Conservation (phyloP, 345 rosid genomes). For the Eucalyptus cloeziana region DNA sequence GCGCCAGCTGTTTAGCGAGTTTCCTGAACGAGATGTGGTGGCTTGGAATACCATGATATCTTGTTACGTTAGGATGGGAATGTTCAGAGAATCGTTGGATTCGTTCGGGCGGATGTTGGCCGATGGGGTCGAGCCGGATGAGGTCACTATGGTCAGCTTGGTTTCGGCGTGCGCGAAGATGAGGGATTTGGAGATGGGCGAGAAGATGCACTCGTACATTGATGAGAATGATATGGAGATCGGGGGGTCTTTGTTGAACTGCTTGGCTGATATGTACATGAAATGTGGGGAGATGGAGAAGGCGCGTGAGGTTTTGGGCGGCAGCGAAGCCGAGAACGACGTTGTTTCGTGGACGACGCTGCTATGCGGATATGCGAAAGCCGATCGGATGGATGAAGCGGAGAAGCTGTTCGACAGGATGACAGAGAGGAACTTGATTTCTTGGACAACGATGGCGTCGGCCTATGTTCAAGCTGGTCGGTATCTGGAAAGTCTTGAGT, state of each 20-base stretch:
- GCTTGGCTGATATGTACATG: not conserved
- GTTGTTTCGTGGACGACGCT: not conserved
- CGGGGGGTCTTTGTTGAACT: not conserved
- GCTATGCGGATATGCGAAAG: not conserved
- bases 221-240: not conserved
- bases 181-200: not conserved
- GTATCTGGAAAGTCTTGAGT: not conserved
- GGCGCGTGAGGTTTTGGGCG: not conserved
- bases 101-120: not conserved
- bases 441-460: not conserved
- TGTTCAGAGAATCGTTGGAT: not conserved
- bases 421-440: not conserved
- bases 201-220: not conserved
- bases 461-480: not conserved
- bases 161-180: not conserved
- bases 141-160: not conserved
- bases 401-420: not conserved
- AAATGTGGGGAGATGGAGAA: not conserved
- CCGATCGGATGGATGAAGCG: not conserved
- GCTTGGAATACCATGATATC: not conserved
- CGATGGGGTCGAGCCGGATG: not conserved
- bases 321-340: not conserved
- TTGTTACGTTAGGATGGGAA: not conserved
- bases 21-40: not conserved
- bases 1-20: not conserved